Base-by-base conservation (phyloP, 306 rosid species). In the Aeschynomene evenia region DNA sequence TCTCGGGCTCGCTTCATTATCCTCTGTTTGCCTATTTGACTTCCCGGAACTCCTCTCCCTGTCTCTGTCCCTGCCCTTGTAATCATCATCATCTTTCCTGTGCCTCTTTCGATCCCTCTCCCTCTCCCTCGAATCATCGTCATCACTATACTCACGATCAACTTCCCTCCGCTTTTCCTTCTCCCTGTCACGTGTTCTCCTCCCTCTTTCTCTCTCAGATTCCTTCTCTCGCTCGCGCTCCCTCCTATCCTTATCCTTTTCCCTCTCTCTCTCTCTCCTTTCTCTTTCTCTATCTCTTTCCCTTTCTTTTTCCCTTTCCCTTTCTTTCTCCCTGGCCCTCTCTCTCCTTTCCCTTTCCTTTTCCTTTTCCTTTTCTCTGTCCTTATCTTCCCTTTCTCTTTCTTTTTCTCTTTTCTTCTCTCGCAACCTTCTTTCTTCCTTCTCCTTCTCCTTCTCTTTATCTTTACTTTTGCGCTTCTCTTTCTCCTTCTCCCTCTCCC, bases 111-210 rank as follows among this genome's bases (percentile, higher is more conserved):
- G 70, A 66, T 76, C 86, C 46, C 66, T 86, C 77, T 83, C 96
- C 81, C 66, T 83, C 77, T 83, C 96, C 81, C 66, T 83, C 2
- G 66, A 46, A 28, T 28, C 31, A 36, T 86, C 92, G 61, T 87
- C 91, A 59, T 77, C 88, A 34, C 88, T 80, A 53, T 70, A 70
- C 24, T 88, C 93, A 71, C 89, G 68, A 46, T 86, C 89, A 45
- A 71, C 80, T 66, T 86, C 96, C 51, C 89, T 83, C 5, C 72
- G 86, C 74, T 84, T 89, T 74, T 80, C 96, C 74, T 84, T 89
- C 76, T 80, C 96, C 78, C 72, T 82, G 20, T 82, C 92, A 0
- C 84, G 87, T 16, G 57, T 50, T 79, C 79, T 77, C 84, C 75
- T 78, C 55, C 69, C 75, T 79, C 69, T 85, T 78, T 76, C 84